phyloP scores from a whole-genome alignment of 768 basidiomycete genomes.

The Ramaria sp. region DNA sequence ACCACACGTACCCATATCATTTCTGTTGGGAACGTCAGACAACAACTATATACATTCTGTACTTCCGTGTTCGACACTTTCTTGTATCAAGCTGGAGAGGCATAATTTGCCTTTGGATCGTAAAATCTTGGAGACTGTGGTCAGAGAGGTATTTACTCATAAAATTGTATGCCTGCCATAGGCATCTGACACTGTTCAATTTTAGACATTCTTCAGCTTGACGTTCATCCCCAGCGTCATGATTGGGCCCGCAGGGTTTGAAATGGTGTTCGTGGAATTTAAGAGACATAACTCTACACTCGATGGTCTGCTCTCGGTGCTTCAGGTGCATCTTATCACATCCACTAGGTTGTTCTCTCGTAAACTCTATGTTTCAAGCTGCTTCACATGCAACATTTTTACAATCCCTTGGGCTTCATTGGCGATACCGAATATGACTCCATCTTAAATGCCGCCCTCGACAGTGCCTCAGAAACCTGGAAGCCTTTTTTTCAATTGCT shows the following conservation, averaged over 20 bases:
- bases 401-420: conserved; percentile 43
- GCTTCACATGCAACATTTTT: conserved; percentile 60
- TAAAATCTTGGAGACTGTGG: conserved; percentile 39
- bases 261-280: conserved; percentile 48
- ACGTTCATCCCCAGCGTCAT: conserved; percentile 50
- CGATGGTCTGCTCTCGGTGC: conserved; percentile 42
- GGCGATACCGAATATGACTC: conserved; percentile 11
- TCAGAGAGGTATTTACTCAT: conserved; percentile 36
- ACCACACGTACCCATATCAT: conserved; percentile 45
- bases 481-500: conserved; percentile 3
- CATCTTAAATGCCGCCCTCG: neutral
- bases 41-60: conserved; percentile 39
- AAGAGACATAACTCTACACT: conserved; percentile 45
- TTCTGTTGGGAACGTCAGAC: conserved; percentile 31
- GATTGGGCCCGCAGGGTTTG: conserved; percentile 47
- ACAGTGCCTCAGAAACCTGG: neutral
- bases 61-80: conserved; percentile 49
- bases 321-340: conserved; percentile 39
- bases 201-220: conserved; percentile 53
- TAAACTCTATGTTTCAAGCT: conserved; percentile 28
- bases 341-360: neutral
- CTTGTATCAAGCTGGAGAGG: conserved; percentile 43
- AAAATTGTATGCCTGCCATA: neutral
- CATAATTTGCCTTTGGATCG: conserved; percentile 40
- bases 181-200: neutral